These are phyloP conservation scores for Suhomyces taliae DNA, from an alignment of 1,139 yeast genomes.

Conservation along the genomic window DNA sequence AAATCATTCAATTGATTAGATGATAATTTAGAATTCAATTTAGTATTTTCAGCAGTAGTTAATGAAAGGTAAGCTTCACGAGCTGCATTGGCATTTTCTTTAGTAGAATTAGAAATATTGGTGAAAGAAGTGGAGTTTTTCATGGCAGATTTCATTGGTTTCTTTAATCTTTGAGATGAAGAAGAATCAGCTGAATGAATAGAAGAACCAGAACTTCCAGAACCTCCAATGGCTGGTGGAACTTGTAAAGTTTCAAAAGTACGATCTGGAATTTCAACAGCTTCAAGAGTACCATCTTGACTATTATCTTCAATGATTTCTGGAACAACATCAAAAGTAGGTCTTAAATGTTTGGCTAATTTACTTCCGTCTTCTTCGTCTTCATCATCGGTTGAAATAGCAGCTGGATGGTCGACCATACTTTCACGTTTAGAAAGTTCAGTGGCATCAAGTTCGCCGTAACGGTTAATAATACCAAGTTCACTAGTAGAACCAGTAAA, in stretches of 20 bases:
- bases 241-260: conserved; percentile 8
- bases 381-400: conserved; percentile 17
- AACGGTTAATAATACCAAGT: conserved; percentile 25
- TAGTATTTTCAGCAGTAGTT: conserved; percentile 76
- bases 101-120: conserved; percentile 13
- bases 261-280: conserved; percentile 3
- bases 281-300: conserved; percentile 1
- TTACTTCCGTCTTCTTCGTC: conserved; percentile 20
- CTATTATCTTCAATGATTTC: conserved; percentile 24
- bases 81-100: conserved; percentile 40
- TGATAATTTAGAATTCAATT: conserved; percentile 63
- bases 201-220: conserved; percentile 31
- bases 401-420: conserved; percentile 8
- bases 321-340: conserved; percentile 34
- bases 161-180: conserved; percentile 14
- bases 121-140: conserved; percentile 45
- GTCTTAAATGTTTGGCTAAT: conserved; percentile 30
- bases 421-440: conserved; percentile 13
- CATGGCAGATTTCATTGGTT: conserved; percentile 66
- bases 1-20: conserved; percentile 33
- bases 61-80: conserved; percentile 63
- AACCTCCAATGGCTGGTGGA: conserved; percentile 8
- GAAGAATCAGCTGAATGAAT: conserved; percentile 32
- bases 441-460: conserved; percentile 16
- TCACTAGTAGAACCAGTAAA: conserved; percentile 14